Conservation (phyloP, 2,329 filamentous ascomycete genomes). For the Blumeriella jaapii region DNA sequence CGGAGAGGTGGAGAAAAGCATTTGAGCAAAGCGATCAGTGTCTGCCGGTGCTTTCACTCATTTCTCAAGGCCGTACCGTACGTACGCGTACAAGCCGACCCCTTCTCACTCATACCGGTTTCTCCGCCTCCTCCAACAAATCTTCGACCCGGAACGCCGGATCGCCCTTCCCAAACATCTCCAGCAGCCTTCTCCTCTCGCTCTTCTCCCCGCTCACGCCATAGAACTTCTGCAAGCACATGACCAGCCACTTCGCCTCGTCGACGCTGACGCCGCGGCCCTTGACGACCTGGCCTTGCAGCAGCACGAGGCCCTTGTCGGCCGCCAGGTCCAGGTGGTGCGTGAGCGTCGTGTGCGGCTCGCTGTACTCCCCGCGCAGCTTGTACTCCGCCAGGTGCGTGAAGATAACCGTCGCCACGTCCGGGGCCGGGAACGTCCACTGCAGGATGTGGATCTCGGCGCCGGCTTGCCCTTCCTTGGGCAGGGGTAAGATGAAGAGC, state of each 20-base stretch:
- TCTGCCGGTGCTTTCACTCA: no score
- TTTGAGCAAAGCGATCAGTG: no score
- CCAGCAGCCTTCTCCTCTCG: slow-evolving; percentile 57
- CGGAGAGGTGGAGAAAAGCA: no score
- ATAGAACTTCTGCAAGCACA: slow-evolving; percentile 94
- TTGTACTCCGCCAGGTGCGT: slow-evolving; percentile 93
- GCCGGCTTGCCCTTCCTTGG: slow-evolving; percentile 51
- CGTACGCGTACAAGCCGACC: no score
- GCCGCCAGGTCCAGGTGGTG: slow-evolving; percentile 74
- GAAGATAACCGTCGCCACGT: slow-evolving; percentile 72
- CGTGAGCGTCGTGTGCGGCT: slow-evolving; percentile 87
- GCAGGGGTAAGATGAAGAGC: slow-evolving; percentile 83
- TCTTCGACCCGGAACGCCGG: slow-evolving; percentile 69
- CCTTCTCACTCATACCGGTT: slow-evolving; percentile 46
- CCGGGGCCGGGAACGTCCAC: slow-evolving; percentile 75
- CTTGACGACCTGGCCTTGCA: slow-evolving; percentile 72
- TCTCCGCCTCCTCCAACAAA: slow-evolving; percentile 82
- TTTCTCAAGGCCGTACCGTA: no score
- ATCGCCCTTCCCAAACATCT: slow-evolving; percentile 75
- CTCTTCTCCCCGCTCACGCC: slow-evolving; percentile 45
- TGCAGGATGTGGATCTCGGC: slow-evolving; percentile 95
- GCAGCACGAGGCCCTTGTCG: slow-evolving; percentile 68
- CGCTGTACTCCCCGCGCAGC: slow-evolving; percentile 74
- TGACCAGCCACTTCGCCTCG: slow-evolving; percentile 79
- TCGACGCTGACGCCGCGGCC: slow-evolving; percentile 65